Conservation (phyloP, 805 yeast species). For the Candida anglica region DNA sequence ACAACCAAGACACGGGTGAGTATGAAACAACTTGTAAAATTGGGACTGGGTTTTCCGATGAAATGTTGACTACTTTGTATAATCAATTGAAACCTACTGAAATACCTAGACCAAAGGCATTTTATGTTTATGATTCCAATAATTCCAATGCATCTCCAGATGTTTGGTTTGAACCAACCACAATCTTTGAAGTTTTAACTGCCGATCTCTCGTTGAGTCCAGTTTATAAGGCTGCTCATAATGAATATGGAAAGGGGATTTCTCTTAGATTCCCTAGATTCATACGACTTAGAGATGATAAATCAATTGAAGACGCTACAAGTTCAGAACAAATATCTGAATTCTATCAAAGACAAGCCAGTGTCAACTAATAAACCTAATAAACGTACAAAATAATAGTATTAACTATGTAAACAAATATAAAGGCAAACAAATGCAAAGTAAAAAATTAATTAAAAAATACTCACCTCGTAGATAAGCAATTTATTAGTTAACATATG, state of each 20-base stretch:
- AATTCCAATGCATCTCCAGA: constrained; percentile 74
- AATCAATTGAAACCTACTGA: constrained; percentile 65
- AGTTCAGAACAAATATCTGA: constrained; percentile 80
- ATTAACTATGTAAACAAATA: neutral
- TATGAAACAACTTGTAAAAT: constrained; percentile 94
- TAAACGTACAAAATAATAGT: neutral
- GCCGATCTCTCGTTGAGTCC: constrained; percentile 92
- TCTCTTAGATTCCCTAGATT: constrained; percentile 89
- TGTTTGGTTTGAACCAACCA: constrained; percentile 89
- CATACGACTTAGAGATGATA: constrained; percentile 79
- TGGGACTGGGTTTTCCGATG: constrained; percentile 96
- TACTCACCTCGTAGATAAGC: too few species aligned
- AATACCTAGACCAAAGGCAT: constrained; percentile 58
- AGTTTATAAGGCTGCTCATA: constrained; percentile 77
- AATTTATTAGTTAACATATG: too few species aligned
- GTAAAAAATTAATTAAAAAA: constrained; percentile 12
- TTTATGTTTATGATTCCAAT: constrained; percentile 57
- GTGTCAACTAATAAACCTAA: constrained; percentile 15
- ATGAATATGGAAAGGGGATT: constrained; percentile 73
- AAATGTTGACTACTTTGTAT: constrained; percentile 56
- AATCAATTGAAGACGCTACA: constrained; percentile 82
- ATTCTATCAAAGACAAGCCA: constrained; percentile 72
- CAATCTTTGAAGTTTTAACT: constrained; percentile 81
- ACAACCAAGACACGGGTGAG: constrained; percentile 87
- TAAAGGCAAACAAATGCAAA: neutral